Evolutionary conservation across 2,329 filamentous ascomycete species (phyloP).

Genomic region (Penicillium sp.): DNA sequence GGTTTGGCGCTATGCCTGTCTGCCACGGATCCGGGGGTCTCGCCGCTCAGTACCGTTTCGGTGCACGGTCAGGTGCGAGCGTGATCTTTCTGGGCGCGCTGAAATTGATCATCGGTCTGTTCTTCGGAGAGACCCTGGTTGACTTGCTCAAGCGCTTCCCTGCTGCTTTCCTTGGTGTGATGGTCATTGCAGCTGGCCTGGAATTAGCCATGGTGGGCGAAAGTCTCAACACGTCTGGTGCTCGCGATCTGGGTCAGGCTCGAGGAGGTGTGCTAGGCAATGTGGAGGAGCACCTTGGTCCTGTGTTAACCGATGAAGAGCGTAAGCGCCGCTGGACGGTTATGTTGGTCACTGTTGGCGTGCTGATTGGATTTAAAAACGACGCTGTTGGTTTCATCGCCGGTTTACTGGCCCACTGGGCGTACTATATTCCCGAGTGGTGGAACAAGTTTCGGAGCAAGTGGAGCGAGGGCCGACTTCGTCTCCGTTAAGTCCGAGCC

Average conservation of each 20-base stretch:
- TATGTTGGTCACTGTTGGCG: slow-evolving; percentile 85
- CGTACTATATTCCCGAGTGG: slow-evolving; percentile 55
- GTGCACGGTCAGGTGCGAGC: slow-evolving; percentile 83
- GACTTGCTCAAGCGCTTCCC: slow-evolving; percentile 74
- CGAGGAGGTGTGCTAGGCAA: slow-evolving; percentile 25
- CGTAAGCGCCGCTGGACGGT: slow-evolving; percentile 79
- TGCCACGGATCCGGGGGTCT: slow-evolving; percentile 92
- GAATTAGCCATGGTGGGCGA: slow-evolving; percentile 86
- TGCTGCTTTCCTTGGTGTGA: slow-evolving; percentile 75
- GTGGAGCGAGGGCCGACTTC: slow-evolving; percentile 38
- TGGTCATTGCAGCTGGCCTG: slow-evolving; percentile 87
- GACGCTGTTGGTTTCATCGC: slow-evolving; percentile 85
- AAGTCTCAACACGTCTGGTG: slow-evolving; percentile 75
- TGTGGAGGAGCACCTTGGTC: slow-evolving; percentile 43
- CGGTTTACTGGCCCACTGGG: slow-evolving; percentile 78
- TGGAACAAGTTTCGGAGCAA: slow-evolving; percentile 29
- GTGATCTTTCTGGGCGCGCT: slow-evolving; percentile 76
- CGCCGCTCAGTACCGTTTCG: slow-evolving; percentile 89
- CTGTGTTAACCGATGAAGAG: slow-evolving; percentile 65
- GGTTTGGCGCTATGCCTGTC: slow-evolving; percentile 94
- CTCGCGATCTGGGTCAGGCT: slow-evolving; percentile 58
- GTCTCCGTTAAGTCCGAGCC: background rate
- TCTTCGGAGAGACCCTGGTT: slow-evolving; percentile 76
- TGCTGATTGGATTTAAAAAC: slow-evolving; percentile 84
- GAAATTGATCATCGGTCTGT: slow-evolving; percentile 76